Percentiles rank a stretch among this genome's conserved stretches.
Evolutionary conservation across 306 rosid species (phyloP).

Genomic region (barrel medic (Medicago truncatula)): DNA sequence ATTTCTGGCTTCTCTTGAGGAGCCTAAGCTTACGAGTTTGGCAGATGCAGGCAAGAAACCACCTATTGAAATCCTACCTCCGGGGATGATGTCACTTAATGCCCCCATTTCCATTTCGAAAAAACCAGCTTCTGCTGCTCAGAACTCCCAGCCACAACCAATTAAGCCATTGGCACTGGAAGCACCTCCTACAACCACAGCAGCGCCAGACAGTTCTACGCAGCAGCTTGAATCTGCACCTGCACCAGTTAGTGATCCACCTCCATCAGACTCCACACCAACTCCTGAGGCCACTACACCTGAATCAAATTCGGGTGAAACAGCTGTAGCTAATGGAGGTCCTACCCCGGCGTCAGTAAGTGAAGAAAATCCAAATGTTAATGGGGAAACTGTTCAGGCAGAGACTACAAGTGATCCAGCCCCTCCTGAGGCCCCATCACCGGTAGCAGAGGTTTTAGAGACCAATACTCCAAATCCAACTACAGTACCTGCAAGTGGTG

Average conservation of each 20-base stretch:
- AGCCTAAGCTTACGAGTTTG: constrained; percentile 92
- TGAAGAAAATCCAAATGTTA: constrained; percentile 45
- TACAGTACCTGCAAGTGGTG: constrained; percentile 46
- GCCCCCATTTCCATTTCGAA: constrained; percentile 74
- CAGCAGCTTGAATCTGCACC: constrained; percentile 54
- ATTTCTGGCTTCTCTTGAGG: constrained; percentile 90
- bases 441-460: constrained; percentile 45
- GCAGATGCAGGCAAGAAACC: constrained; percentile 96
- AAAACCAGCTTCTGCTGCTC: constrained; percentile 67
- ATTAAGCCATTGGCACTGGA: constrained; percentile 79
- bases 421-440: constrained; percentile 51
- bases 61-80: constrained; percentile 94
- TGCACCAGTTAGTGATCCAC: constrained; percentile 49
- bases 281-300: constrained; percentile 42
- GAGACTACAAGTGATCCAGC: constrained; percentile 40
- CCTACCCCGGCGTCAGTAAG: constrained; percentile 49
- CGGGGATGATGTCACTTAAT: constrained; percentile 82
- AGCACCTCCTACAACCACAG: constrained; percentile 67
- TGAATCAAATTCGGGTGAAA: constrained; percentile 55
- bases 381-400: constrained; percentile 49
- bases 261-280: constrained; percentile 44
- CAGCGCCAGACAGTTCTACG: constrained; percentile 45
- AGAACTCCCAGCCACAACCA: constrained; percentile 62
- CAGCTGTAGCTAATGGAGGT: constrained; percentile 36
- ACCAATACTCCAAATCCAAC: constrained; percentile 38